Base-by-base conservation (phyloP, 768 basidiomycete species). In the Fibroporia radiculosa region DNA sequence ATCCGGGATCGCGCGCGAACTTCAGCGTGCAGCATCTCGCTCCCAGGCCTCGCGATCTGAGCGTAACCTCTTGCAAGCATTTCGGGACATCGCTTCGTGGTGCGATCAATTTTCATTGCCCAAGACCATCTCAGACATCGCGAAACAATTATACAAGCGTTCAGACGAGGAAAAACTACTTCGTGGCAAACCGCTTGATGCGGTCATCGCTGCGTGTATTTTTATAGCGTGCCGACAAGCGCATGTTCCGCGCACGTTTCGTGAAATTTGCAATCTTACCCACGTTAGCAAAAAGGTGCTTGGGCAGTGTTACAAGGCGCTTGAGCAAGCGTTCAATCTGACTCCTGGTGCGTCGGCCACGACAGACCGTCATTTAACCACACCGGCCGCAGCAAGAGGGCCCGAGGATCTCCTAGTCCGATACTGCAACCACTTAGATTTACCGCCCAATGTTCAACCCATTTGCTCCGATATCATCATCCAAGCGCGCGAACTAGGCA, bases 211-310 rank as follows among this genome's bases (percentile, higher is more conserved):
- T 23, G 93, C 95, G 1, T 97, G 95, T 66, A 93, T 98, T 59
- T 96, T 98, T 64, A 93, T 97, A 56, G 95, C 93, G 0, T 96
- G 93, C 62, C 77, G 95, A 28, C 89, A 93, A 64, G 93, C 88
- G 6, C 86, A 93, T 55, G 92, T 95, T n/a, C 89, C 90, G 0
- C 75, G 95, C 48, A 95, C 93, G 43, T 97, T 98, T 69, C 81
- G 87, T 57, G 96, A 96, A 69, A 93, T 96, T 38, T 93, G 89
- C 67, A 85, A 89, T 61, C 70, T 93, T 52, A 92, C 92, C 6
- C 82, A 87, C 55, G 95, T 98, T 48, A 84, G 88, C 59, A 98
- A 97, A 71, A 96, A 97, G 71, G 76, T 82, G 27, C 77, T 95
- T 23, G 90, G 89, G n/a, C 89, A 93, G 65, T 95, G 89, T 54